Evolutionary conservation across 2,329 filamentous ascomycete species (phyloP).

Genomic region (Fusarium odoratissimum): DNA sequence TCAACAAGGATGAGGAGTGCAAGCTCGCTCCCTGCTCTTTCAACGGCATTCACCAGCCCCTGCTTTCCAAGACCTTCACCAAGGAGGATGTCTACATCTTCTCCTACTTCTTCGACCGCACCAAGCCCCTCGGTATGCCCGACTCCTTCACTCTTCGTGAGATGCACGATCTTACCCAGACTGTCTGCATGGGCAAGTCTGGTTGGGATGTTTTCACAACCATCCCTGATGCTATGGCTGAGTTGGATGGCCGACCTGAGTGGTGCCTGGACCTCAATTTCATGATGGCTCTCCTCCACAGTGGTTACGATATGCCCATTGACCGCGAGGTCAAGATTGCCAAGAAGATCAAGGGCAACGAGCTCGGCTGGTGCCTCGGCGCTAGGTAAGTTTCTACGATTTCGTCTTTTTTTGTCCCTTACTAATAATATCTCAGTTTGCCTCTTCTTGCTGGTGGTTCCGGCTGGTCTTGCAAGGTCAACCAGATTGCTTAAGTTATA

Average conservation of each 20-base stretch:
- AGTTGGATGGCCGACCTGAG: constrained; percentile 85
- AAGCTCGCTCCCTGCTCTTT: constrained; percentile 93
- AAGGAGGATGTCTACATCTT: constrained; percentile 95
- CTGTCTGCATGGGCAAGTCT: constrained; percentile 82
- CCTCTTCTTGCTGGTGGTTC: constrained; percentile 84
- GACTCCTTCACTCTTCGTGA: constrained; percentile 94
- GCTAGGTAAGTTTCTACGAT: constrained; percentile 76
- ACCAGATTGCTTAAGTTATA: constrained; percentile 70
- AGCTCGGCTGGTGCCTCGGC: constrained; percentile 97
- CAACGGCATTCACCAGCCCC: constrained; percentile 95
- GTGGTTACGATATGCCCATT: constrained; percentile 97
- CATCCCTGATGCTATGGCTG: constrained; percentile 80
- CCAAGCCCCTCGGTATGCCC: constrained; percentile 95
- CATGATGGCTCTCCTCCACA: constrained; percentile 92
- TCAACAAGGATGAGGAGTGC: constrained; percentile 88
- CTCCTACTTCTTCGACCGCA: constrained; percentile 98
- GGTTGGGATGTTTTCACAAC: constrained; percentile 84
- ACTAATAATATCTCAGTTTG: constrained; percentile 66
- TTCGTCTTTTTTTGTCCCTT: not conserved
- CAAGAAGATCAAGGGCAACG: constrained; percentile 98
- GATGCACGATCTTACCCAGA: constrained; percentile 84
- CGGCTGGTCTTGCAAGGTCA: constrained; percentile 91
- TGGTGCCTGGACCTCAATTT: constrained; percentile 97
- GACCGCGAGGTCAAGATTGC: constrained; percentile 96
- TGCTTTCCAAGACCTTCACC: constrained; percentile 90